Conservation (phyloP, 2,329 filamentous ascomycete species). For the Aspergillus tubingensis region DNA sequence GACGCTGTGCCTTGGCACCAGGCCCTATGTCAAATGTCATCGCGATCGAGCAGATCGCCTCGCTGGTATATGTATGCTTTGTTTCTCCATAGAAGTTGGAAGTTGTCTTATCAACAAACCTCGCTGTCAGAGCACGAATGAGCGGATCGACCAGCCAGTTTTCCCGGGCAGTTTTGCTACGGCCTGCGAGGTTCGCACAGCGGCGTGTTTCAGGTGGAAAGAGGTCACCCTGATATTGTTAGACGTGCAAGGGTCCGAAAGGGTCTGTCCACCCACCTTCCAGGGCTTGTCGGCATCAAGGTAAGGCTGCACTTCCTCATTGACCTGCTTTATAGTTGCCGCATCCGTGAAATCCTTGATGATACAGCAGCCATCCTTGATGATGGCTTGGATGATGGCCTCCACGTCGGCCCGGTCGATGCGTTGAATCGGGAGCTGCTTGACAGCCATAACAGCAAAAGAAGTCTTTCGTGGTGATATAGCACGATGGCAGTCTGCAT, state of each 20-base stretch:
- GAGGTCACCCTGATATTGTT: constrained; percentile 11
- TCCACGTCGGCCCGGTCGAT: constrained; percentile 10
- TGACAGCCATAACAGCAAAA: constrained; percentile 6
- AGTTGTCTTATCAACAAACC: constrained; percentile 31
- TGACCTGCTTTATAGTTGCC: constrained; percentile 3
- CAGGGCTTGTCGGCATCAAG: constrained; percentile 17
- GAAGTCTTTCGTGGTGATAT: neutral
- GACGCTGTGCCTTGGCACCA: constrained; percentile 14
- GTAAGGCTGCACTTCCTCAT: constrained; percentile 12
- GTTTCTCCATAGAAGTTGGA: constrained; percentile 30
- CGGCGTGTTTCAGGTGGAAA: constrained; percentile 19
- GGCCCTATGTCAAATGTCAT: constrained; percentile 24
- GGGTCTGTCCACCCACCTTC: constrained; percentile 7
- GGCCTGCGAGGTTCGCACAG: constrained; percentile 17
- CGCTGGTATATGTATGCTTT: constrained; percentile 30
- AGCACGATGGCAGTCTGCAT: neutral
- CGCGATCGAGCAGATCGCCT: constrained; percentile 26
- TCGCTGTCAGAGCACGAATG: constrained; percentile 18
- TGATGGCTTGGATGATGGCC: constrained; percentile 7
- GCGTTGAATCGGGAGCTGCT: constrained; percentile 5
- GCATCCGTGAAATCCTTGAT: constrained; percentile 13
- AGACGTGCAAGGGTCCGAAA: neutral
- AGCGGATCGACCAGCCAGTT: constrained; percentile 15
- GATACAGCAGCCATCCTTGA: constrained; percentile 13
- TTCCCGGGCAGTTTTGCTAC: constrained; percentile 15